These are phyloP conservation scores for Solanum clarkiae DNA, from an alignment of 257 asterid genomes.

Conservation along the genomic window DNA sequence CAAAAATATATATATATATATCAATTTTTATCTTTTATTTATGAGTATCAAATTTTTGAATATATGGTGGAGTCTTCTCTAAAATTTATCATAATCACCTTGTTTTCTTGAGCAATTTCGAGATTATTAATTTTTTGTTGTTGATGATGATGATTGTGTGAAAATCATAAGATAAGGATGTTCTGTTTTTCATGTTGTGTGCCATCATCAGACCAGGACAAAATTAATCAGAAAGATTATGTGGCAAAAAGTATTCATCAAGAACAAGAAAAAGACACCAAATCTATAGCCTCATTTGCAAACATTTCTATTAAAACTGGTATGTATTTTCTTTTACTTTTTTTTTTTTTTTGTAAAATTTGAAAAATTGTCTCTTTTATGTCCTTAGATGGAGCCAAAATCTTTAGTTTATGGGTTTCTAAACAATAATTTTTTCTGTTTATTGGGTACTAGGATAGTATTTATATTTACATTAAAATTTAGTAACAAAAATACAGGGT, in stretches of 20 bases:
- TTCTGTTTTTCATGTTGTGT: slow-evolving; percentile 5
- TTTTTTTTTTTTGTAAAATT: background rate
- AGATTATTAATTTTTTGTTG: background rate
- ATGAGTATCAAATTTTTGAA: background rate
- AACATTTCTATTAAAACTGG: slow-evolving; percentile 43
- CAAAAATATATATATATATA: background rate
- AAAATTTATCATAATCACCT: background rate
- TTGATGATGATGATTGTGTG: background rate
- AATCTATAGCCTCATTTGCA: slow-evolving; percentile 35
- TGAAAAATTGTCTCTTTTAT: background rate
- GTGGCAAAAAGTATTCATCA: slow-evolving; percentile 10
- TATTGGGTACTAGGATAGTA: background rate
- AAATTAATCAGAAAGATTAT: background rate
- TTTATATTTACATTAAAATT: background rate
- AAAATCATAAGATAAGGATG: background rate
- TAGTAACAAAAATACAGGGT: background rate
- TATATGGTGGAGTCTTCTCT: background rate
- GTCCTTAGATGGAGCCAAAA: background rate
- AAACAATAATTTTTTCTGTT: background rate
- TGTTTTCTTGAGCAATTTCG: background rate
- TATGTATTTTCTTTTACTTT: background rate
- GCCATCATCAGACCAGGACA: background rate
- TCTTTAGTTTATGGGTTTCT: background rate
- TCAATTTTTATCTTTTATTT: background rate
- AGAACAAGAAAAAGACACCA: slow-evolving; percentile 22